Base-by-base conservation (phyloP, 257 asterid genomes). In the Salvia miltiorrhiza region DNA sequence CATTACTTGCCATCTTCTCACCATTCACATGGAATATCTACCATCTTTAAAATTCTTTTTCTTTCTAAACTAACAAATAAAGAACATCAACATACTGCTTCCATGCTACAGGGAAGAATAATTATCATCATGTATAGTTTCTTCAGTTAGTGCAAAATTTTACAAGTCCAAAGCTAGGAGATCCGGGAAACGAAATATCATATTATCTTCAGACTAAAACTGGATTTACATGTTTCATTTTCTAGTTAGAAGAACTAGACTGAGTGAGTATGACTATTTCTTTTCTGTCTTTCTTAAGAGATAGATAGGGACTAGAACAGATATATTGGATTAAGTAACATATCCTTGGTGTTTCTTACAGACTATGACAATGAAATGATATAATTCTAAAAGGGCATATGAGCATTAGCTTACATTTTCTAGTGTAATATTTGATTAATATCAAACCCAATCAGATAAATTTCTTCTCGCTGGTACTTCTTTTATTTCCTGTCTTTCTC, bases 1-100 rank as follows among this genome's bases (percentile, higher is more conserved):
- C 7, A 60, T 60, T 60, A 17, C 66, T 33, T 60, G 48, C 49
- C 49, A 60, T 60, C 49, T 11, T 9, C 7, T 58, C 66, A 60
- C 63, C 50, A 60, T 57, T 57, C n/a, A 8, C 19, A 57, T 33
- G n/a, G n/a, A n/a, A n/a, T n/a, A n/a, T n/a, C n/a, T n/a, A n/a
- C n/a, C 44, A 30, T 33, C 44, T 17, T n/a, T n/a, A n/a, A n/a
- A 32, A 30, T 30, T 30, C 9, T 11, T 57, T 28, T 57, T 30
- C 17, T 9, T 30, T 57, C 35, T 30, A 30, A 57, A 57, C 23
- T 8, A 20, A 4, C 12, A 59, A 11, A 43, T 26, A 43, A 45
- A 8, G 53, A 47, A 17, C 53, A 16, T n/a, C 21, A 47, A 7
- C 9, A 47, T 47, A 47, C 11, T 0, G 11, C 53, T 14, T 7